Base-by-base conservation (phyloP, 768 basidiomycete species). In the Hemileccinum impolitum region DNA sequence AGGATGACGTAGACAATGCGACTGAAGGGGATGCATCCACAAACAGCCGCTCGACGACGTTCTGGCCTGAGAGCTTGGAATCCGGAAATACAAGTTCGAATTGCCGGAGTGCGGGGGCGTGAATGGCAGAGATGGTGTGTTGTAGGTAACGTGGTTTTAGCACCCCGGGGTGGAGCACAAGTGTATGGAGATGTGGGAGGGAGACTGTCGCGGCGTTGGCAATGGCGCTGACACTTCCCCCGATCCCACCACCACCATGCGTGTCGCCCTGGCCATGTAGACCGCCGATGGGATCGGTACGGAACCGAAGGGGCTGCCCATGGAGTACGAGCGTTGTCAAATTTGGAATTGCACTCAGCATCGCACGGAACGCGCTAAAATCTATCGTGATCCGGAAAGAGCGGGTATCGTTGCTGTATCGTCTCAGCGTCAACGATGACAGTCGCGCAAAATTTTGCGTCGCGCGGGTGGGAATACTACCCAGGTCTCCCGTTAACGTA, bases 11-110 rank as follows among this genome's bases (percentile, higher is more conserved):
- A 7, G 14, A 46, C 1, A 36, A 47, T 3, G 45, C 15, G 10
- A 35, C 31, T 14, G 52, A 39, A 7, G 32, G 7, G 17, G 50
- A 15, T 1, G 30, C 30, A 17, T 61, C 60, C 17, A 56, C 43
- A 26, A 66, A 66, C 36, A 66, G 43, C 17, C 54, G 59, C 39
- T 66, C 59, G 23, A 53, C 44, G 30, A 66, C 32, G 19, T 46
- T 66, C 40, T 64, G 66, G 3, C 66, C 66, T 4, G 57, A 59
- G 1, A 59, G 45, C 31, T 54, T 61, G 2, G 64, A 64, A 39
- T 68, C 66, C 9, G 65, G 66, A 26, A 68, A 66, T 34, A 68
- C 54, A 9, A 66, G 66, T 31, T 66, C 66, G 21, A 66, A 66
- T 17, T 66, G 66, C 34, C 62, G 66, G 8, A 66, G 55, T 10